A percentile compares a stretch with the other conserved stretches of the same genome.
Evolutionary conservation across 176 grass and related monocot species (phyloP).

Genomic region (Triticum aestivum): DNA sequence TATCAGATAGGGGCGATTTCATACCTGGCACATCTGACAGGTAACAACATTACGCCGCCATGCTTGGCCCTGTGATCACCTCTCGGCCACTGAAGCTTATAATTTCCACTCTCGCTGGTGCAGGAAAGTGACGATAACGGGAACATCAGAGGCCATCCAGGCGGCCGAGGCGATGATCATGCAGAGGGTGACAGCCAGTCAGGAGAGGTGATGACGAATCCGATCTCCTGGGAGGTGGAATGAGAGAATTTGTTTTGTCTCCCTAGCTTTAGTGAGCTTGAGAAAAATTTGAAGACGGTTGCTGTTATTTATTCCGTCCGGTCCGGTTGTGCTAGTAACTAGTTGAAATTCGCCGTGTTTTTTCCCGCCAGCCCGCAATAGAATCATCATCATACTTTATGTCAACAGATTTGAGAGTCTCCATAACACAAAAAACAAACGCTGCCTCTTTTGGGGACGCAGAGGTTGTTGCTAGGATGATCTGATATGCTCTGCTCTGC

Average conservation of each 20-base stretch:
- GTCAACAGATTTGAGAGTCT: neutral
- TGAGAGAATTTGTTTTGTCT: neutral
- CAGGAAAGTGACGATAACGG: conserved; percentile 98
- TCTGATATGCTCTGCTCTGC: neutral
- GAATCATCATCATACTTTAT: conserved; percentile 5
- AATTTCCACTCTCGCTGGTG: neutral
- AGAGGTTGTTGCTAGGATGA: neutral
- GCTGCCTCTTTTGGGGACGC: conserved; percentile 4
- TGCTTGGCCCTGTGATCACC: neutral
- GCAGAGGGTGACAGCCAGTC: conserved; percentile 86
- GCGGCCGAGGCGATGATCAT: conserved; percentile 87
- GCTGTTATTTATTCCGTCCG: conserved; percentile 18
- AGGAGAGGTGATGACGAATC: conserved; percentile 50
- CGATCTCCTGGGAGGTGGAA: neutral
- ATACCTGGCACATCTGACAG: conserved; percentile 82
- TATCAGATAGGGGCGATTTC: conserved; percentile 99
- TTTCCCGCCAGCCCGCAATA: conserved; percentile 4
- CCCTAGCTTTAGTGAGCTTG: conserved; percentile 28
- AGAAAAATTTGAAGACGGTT: conserved; percentile 7
- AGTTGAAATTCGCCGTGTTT: conserved; percentile 35
- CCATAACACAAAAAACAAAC: conserved; percentile 26
- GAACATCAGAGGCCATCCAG: conserved; percentile 71
- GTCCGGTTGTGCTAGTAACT: conserved; percentile 26
- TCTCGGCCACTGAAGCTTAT: neutral
- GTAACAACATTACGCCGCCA: conserved; percentile 11